A percentile compares a stretch with the other conserved stretches of the same genome.
Evolutionary conservation across 2,329 filamentous ascomycete species (phyloP).

Genomic region (Byssothecium circinans): DNA sequence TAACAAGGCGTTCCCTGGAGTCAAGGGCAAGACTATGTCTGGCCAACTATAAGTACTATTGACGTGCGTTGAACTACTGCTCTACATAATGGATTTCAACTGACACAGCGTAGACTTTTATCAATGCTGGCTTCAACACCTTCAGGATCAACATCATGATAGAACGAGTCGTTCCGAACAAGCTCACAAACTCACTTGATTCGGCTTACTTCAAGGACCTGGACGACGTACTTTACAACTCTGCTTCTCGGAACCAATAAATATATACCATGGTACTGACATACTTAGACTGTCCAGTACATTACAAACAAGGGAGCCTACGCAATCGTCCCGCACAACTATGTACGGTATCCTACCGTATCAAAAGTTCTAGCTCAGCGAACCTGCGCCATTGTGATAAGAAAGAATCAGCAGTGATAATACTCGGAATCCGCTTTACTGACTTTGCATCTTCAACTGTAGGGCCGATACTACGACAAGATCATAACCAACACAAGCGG

Average conservation of each 20-base stretch:
- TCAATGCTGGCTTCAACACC: slow-evolving; percentile 1
- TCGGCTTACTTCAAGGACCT: slow-evolving; percentile 42
- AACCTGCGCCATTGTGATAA: no score
- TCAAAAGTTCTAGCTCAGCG: no score
- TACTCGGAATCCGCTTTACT: no score
- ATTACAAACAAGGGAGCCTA: slow-evolving; percentile 51
- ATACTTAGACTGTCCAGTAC: slow-evolving; percentile 48
- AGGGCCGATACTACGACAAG: slow-evolving; percentile 49
- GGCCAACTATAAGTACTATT: slow-evolving; percentile 55
- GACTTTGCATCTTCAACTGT: no score
- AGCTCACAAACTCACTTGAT: slow-evolving; percentile 51
- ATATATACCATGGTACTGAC: no score
- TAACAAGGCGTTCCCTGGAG: slow-evolving; percentile 59
- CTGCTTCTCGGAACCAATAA: no score
- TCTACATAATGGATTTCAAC: background rate
- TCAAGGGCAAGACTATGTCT: slow-evolving; percentile 63
- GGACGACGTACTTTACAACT: background rate
- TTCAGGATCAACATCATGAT: slow-evolving; percentile 45
- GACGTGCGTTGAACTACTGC: slow-evolving; percentile 52
- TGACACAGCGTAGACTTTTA: background rate
- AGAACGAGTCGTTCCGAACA: slow-evolving; percentile 58
- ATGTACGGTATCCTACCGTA: slow-evolving; percentile 13
- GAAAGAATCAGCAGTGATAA: no score
- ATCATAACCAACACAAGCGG: slow-evolving; percentile 46
- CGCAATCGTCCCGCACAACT: slow-evolving; percentile 55